Evolutionary conservation across 2,329 filamentous ascomycete species (phyloP).

Genomic region (Penicillium crustosum): DNA sequence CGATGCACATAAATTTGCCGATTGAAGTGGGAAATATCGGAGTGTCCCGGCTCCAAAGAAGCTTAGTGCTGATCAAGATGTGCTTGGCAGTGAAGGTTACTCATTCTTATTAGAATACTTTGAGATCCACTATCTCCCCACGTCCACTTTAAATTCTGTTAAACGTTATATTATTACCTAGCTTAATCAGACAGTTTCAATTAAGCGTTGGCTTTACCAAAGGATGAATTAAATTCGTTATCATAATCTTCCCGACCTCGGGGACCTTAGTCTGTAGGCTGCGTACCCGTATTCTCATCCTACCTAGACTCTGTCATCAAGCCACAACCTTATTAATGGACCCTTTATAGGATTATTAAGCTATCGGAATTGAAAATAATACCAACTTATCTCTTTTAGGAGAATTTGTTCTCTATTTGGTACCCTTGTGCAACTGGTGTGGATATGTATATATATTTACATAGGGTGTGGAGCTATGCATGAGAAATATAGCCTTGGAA

Average conservation of each 20-base stretch:
- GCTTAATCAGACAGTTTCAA: not conserved
- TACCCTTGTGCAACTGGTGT: too few species aligned
- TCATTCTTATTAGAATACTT: slow-evolving; percentile 1
- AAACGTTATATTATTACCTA: not conserved
- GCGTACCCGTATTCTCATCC: not conserved
- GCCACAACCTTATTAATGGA: not conserved
- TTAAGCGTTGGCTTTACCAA: not conserved
- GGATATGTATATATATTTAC: not conserved
- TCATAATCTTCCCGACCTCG: not conserved
- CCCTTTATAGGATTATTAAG: not conserved
- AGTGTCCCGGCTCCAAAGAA: not conserved
- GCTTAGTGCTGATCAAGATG: not conserved
- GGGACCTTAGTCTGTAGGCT: not conserved
- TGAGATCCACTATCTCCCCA: slow-evolving; percentile 6
- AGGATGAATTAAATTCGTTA: not conserved
- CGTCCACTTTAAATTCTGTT: not conserved
- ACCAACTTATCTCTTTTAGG: not conserved
- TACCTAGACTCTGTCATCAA: not conserved
- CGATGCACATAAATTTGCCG: not conserved
- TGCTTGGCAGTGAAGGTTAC: not conserved
- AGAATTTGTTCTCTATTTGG: not conserved
- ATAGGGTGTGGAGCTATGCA: not conserved
- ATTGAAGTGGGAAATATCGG: not conserved
- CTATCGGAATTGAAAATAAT: too few species aligned
- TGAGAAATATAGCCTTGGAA: too few species aligned